phyloP scores from a whole-genome alignment of 164 flowering plant genomes.

The Umbilicus rupestris region DNA sequence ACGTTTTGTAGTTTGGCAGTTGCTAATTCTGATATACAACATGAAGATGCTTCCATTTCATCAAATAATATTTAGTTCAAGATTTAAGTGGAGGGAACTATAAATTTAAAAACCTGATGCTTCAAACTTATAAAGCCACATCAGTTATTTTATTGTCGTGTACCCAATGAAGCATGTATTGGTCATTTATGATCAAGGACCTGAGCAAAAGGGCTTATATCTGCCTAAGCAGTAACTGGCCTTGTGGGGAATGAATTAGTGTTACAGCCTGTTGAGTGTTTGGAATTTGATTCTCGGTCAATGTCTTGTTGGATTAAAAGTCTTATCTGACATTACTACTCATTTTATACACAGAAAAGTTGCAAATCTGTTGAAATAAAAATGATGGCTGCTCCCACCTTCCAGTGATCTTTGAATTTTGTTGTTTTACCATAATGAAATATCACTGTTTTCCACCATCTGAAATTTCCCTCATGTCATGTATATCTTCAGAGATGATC shows the following conservation, averaged over 20 bases:
- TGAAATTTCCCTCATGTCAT: neutral
- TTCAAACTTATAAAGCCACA: too few relatives aligned
- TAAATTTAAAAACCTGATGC: too few relatives aligned
- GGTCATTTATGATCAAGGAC: neutral
- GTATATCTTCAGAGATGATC: slow-evolving; percentile 52
- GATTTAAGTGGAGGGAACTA: too few relatives aligned
- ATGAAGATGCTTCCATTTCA: too few relatives aligned
- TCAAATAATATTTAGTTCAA: too few relatives aligned
- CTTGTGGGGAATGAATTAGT: too few relatives aligned
- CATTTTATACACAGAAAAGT: neutral
- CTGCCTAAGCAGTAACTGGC: too few relatives aligned
- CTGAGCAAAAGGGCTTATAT: neutral
- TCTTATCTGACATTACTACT: neutral
- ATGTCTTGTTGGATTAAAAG: neutral
- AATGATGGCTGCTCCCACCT: neutral
- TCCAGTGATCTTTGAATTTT: neutral
- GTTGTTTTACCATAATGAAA: neutral
- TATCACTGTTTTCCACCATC: neutral
- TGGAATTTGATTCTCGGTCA: too few relatives aligned
- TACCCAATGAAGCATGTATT: neutral
- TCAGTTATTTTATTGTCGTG: too few relatives aligned
- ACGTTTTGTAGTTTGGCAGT: too few relatives aligned
- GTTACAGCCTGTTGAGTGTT: neutral
- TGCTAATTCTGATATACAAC: too few relatives aligned
- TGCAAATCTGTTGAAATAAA: neutral